Evolutionary conservation across 2,329 filamentous ascomycete species (phyloP).

Genomic region (Aspergillus thermomutatus): DNA sequence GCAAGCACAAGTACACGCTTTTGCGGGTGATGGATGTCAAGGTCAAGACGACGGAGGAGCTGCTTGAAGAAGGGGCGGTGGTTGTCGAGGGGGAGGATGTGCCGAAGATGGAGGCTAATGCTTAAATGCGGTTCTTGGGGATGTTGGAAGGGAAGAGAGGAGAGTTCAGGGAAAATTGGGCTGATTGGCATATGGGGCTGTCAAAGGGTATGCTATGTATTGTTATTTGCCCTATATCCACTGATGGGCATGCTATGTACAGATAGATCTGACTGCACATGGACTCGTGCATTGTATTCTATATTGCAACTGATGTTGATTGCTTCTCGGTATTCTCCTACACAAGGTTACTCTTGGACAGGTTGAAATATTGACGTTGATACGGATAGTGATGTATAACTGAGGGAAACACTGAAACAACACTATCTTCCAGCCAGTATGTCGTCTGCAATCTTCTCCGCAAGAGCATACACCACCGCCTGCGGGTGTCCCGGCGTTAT

Average conservation of each 20-base stretch:
- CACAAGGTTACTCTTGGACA: not conserved
- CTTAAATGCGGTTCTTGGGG: slow-evolving; percentile 9
- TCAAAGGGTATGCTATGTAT: not conserved
- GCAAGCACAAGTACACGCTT: slow-evolving; percentile 88
- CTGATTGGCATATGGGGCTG: not conserved
- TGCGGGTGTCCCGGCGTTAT: slow-evolving; percentile 38
- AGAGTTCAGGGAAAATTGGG: not conserved
- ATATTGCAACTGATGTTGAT: slow-evolving; percentile 16
- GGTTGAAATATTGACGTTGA: not conserved
- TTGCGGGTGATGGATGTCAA: slow-evolving; percentile 78
- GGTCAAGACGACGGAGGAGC: slow-evolving; percentile 57
- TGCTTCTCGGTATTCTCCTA: not conserved
- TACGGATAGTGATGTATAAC: not conserved
- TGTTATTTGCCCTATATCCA: slow-evolving; percentile 12
- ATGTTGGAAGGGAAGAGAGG: too few species aligned
- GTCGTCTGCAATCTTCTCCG: slow-evolving; percentile 37
- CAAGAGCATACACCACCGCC: slow-evolving; percentile 34
- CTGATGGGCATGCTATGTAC: slow-evolving; percentile 28
- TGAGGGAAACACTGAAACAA: not conserved
- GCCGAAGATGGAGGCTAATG: slow-evolving; percentile 23
- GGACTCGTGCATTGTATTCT: slow-evolving; percentile 30
- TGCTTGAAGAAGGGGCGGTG: slow-evolving; percentile 43
- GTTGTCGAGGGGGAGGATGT: slow-evolving; percentile 29
- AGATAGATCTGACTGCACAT: slow-evolving; percentile 28
- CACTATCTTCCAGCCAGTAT: slow-evolving; percentile 5